Evolutionary conservation across 2,329 filamentous ascomycete species (phyloP), one percentile per base, ranked within the genome.

Genomic region (Ambrosiella xylebori): DNA sequence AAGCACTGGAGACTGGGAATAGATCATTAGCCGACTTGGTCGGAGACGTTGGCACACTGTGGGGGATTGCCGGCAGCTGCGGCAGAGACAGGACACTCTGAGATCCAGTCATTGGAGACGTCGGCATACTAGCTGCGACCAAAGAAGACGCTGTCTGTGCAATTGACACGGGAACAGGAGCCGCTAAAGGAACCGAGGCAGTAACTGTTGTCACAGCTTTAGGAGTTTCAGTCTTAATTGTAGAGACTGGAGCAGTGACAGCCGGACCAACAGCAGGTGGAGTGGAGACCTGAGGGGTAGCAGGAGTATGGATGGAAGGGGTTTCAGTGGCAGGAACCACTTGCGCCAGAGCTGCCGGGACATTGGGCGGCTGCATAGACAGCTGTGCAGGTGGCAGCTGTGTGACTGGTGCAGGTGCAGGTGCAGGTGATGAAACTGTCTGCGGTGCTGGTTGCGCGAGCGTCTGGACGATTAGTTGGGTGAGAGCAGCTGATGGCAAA

Each of bases 101-200:
- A 47, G 44, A 47, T 2, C 11, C 11, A 3, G 27, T 27, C 44
- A 47, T 15, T 47, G 44, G 44, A 8, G 44, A 15, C 11, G 44
- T 47, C 7, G 44, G 44, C 44, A 47, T 47, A 7, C 44, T 47
- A 52, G 36, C 12, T 19, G 58, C 15, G 17, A 57, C 40, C 36
- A 56, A 52, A 36, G 19, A 40, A 35, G 58, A 27, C 1, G 54
- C 45, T 9, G 49, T 50, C 39, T 57, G 40, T 3, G 53, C 47
- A 39, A 36, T 19, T 3, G 58, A 60, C 17, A 60, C 56, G 12
- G 59, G 59, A 38, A 58, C 45, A 1, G 59, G 59, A 13, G 59
- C 59, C 15, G 35, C 40, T 15, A 60, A 35, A 6, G 59, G 45
- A 17, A 60, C 59, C 4, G 56, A 60, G 12, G 56, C 59, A 8